These are phyloP conservation scores for Malassezia globosa DNA, from an alignment of 1,284 basidiomycete species.

Conservation along the genomic window DNA sequence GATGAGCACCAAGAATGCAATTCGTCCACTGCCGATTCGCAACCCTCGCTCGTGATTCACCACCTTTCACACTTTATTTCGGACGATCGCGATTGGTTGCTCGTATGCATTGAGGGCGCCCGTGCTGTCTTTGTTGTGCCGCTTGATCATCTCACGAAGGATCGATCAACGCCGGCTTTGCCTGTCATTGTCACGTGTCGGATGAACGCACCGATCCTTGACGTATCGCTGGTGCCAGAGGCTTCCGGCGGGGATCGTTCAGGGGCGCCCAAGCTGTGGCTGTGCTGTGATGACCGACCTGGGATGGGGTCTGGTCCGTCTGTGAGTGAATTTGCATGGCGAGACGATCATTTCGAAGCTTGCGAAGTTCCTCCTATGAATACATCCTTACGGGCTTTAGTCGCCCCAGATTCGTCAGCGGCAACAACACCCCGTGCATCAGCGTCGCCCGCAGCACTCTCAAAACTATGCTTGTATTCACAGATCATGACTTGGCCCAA, in stretches of 20 bases:
- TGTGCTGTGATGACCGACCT: constrained; percentile 11
- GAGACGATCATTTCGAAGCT: constrained; percentile 3
- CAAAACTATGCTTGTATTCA: constrained; percentile 26
- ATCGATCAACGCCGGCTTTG: not conserved
- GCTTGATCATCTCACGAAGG: constrained; percentile 15
- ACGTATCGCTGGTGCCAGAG: constrained; percentile 11
- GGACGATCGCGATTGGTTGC: constrained; percentile 18
- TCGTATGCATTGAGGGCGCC: constrained; percentile 32
- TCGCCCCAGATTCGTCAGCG: too few relatives aligned
- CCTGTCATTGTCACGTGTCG: constrained; percentile 8
- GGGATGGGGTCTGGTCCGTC: constrained; percentile 6
- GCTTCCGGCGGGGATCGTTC: too few relatives aligned
- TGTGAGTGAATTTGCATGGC: constrained; percentile 1
- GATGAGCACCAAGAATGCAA: not conserved
- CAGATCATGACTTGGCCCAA: constrained; percentile 35
- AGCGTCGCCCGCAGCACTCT: constrained; percentile 17
- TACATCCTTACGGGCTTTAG: too few relatives aligned
- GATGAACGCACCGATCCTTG: constrained; percentile 24
- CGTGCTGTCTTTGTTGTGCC: constrained; percentile 29
- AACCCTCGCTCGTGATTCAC: constrained; percentile 26
- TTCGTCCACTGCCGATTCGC: constrained; percentile 2
- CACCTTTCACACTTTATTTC: constrained; percentile 19
- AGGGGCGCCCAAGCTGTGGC: constrained; percentile 2
- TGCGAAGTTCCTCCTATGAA: too few relatives aligned
- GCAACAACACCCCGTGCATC: constrained; percentile 4